Evolutionary conservation across 352 stramenopile genomes (phyloP), one percentile per base, ranked within the genome.

Genomic region (Phytopythium montanum): DNA sequence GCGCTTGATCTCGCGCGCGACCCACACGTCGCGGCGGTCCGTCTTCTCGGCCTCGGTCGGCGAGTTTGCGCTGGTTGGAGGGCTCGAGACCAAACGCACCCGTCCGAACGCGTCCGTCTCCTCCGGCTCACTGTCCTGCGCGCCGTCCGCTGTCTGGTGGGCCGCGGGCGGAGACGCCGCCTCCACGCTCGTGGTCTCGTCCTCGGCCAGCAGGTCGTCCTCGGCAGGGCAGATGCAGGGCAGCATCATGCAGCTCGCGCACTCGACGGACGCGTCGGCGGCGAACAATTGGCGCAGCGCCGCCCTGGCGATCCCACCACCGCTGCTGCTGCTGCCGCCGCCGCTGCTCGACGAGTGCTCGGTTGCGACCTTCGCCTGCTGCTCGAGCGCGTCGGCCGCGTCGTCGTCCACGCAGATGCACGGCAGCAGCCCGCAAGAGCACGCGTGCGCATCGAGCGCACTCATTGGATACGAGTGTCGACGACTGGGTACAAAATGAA

Each of bases 1-100:
- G 6, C 71, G 68, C 59, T 89, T 92, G 45, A 95, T 79, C 62
- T 94, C 86, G 21, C 64, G 68, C n/a, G 84, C 79, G 41, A 95
- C 64, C 79, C 84, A 89, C 26, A 90, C 53, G 13, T 80, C 68
- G 18, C 21, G 45, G 2, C 8, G 3, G 2, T 21, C 14, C 3
- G 28, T 1, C 44, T 31, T 2, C 23, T 52, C 7, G 2, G 25
- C 14, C 14, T 34, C 10, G 25, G n/a, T 25, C 1, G 45, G 50
- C 26, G 44, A 10, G 3, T 58, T n/a, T 45, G 39, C 25, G 60
- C 10, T 49, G 33, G 29, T 25, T 51, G 46, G 12, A 8, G 25
- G 23, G 58, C 41, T 26, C 19, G 41, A 5, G 56, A 42, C 23
- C 5, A 91, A 56, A 26, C 65, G 76, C 65, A 92, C 82, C 25